A percentile compares a stretch with the other conserved stretches of the same genome.
phyloP scores from a whole-genome alignment of 2,329 filamentous ascomycete species.

The Penicillium thymicola region DNA sequence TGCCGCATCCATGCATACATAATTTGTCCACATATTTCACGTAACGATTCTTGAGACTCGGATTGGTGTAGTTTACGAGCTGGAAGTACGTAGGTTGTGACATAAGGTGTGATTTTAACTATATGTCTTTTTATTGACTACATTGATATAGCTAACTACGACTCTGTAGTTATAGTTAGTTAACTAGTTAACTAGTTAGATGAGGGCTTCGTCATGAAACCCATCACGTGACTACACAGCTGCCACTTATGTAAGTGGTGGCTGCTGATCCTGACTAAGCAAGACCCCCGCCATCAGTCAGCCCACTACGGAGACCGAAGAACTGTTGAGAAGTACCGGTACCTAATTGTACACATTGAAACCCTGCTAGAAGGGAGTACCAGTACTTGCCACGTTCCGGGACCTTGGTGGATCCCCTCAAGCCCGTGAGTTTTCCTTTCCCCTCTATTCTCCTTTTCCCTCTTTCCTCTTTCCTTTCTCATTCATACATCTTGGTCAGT shows the following conservation, averaged over 20 bases:
- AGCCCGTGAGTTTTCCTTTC: constrained; percentile 19
- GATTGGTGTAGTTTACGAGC: background rate
- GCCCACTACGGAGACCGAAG: constrained; percentile 5
- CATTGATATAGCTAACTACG: background rate
- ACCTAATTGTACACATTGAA: background rate
- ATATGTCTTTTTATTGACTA: too few relatives aligned
- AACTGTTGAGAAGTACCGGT: constrained; percentile 11
- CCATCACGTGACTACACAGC: background rate
- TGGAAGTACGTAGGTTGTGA: background rate
- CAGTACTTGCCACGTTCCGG: background rate
- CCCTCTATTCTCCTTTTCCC: constrained; percentile 14
- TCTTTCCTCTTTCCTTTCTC: constrained; percentile 11
- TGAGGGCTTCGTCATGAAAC: background rate
- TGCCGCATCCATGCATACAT: background rate
- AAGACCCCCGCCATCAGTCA: constrained; percentile 14
- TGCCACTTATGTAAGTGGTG: background rate
- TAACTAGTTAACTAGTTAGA: too few relatives aligned
- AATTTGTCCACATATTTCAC: background rate
- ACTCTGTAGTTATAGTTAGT: too few relatives aligned
- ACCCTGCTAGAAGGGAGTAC: background rate
- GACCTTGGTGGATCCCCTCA: constrained; percentile 3
- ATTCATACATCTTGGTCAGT: constrained; percentile 11
- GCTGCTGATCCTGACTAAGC: background rate
- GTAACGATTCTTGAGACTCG: background rate
- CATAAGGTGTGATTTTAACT: background rate